A percentile compares a stretch with the other conserved stretches of the same genome.
Evolutionary conservation across 129 eudicot species (phyloP).

Genomic region (Lactuca saligna): DNA sequence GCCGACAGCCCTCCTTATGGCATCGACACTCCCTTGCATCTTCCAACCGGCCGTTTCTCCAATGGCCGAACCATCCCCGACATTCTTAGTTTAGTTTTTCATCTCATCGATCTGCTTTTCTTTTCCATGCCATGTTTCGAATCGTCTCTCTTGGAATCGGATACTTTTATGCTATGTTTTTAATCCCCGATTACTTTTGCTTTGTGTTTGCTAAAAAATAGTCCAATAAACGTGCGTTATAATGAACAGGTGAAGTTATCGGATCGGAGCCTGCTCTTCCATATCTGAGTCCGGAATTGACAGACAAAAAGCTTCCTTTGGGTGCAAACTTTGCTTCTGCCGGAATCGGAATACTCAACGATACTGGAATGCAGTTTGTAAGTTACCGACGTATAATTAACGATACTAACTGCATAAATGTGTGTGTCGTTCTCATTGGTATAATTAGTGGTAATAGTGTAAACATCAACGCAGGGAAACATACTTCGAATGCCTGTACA

Average conservation of each 20-base stretch:
- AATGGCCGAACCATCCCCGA: slow-evolving; percentile 51
- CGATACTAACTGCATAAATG: too few species aligned
- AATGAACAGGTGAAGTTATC: slow-evolving; percentile 42
- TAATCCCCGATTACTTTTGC: neutral
- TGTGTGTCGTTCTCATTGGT: too few species aligned
- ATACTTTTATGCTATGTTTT: neutral
- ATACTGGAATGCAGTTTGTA: slow-evolving; percentile 61
- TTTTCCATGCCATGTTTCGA: neutral
- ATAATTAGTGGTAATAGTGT: neutral
- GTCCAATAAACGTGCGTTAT: neutral
- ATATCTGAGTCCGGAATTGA: slow-evolving; percentile 40
- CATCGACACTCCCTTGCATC: slow-evolving; percentile 39
- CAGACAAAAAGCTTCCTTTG: slow-evolving; percentile 31
- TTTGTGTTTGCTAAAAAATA: neutral
- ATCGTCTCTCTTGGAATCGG: too few species aligned
- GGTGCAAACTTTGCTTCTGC: slow-evolving; percentile 76
- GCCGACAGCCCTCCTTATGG: slow-evolving; percentile 52
- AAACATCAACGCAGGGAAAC: slow-evolving; percentile 36
- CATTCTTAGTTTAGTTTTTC: slow-evolving; percentile 36
- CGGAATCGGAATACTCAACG: slow-evolving; percentile 52
- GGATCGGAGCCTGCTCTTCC: slow-evolving; percentile 50
- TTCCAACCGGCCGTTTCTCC: slow-evolving; percentile 52
- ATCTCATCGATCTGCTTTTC: neutral
- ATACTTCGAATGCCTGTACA: slow-evolving; percentile 38
- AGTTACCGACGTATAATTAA: slow-evolving; percentile 5